Base-by-base conservation (phyloP, 2,329 filamentous ascomycete species). In the Colletotrichum tropicicola region DNA sequence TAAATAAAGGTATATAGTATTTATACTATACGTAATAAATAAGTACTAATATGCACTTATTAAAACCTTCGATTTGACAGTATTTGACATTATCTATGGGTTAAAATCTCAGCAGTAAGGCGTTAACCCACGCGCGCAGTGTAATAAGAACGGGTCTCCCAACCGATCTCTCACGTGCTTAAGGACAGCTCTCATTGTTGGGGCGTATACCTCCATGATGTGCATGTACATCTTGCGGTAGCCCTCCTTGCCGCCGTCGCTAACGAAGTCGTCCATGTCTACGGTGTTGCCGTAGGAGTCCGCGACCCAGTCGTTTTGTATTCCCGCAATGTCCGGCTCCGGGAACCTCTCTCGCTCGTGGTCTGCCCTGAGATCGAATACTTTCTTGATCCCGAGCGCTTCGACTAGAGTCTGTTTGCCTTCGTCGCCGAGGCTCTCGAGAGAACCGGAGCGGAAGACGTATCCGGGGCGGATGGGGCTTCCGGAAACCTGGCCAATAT, bases 221-320 rank as follows among this genome's bases (percentile, higher is more conserved):
- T 79, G 77, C 65, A 85, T 64, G 67, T 87, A 85, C 80, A 85
- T 83, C n/a, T 70, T 70, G 43, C 74, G 73, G 68, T 83, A 86
- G 0, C 80, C 84, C 2, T 68, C 68, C 67, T 80, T 78, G 8
- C 85, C 85, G 2, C 73, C 74, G 12, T 80, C 83, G 4, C 72
- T 72, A 15, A 78, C 77, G 68, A 86, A 87, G 7, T 76, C 75
- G 2, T 54, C 72, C n/a, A 85, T 68, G 13, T 76, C 70, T 1
- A 80, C 15, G 4, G 13, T 32, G 19, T 56, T 56, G 37, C 10
- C 21, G 28, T 37, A 56, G 12, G 53, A 32, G 25, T 44, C 23
- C 5, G 53, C 27, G 5, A 45, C 15, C 53, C 53, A 56, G 8
- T 3, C 17, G 15, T 12, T 45, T 12, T 56, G 15, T 21, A 35